Conservation (phyloP, 2,329 filamentous ascomycete genomes). For the Cercospora sp. region DNA sequence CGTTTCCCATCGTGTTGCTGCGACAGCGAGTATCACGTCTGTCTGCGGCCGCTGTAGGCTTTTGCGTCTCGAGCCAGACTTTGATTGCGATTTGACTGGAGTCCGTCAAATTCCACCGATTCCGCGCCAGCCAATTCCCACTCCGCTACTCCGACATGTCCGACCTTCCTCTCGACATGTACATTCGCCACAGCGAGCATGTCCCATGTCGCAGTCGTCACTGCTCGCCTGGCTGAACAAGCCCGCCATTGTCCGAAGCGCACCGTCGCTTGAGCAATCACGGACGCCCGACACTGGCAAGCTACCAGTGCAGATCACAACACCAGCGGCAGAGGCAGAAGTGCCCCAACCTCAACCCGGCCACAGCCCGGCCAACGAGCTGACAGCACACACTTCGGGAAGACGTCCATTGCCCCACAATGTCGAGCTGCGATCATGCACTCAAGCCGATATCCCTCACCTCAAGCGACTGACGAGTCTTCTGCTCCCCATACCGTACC, state of each 20-base stretch:
- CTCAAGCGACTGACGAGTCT: conserved; percentile 60
- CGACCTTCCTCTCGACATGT: not conserved
- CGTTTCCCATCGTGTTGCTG: conserved; percentile 57
- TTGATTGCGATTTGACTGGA: not conserved
- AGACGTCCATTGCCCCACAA: conserved; percentile 43
- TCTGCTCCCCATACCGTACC: conserved; percentile 63
- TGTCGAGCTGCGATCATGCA: conserved; percentile 56
- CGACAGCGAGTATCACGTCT: not conserved
- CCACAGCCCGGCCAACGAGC: not conserved
- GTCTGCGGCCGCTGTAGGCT: not conserved
- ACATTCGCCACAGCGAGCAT: not conserved
- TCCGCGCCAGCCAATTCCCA: not conserved
- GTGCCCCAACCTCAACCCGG: not conserved
- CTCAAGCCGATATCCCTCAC: conserved; percentile 55
- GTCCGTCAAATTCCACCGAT: not conserved
- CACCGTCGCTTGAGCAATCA: not conserved
- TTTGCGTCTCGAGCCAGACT: not conserved
- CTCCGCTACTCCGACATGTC: not conserved
- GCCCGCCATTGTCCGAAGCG: conserved; percentile 35
- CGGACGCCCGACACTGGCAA: not conserved
- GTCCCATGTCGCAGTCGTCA: conserved; percentile 48
- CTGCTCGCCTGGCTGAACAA: conserved; percentile 52
- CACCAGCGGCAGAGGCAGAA: not conserved
- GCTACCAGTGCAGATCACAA: not conserved
- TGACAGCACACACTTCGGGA: not conserved